phyloP scores from a whole-genome alignment of 306 rosid species.

The Sesbania bispinosa region DNA sequence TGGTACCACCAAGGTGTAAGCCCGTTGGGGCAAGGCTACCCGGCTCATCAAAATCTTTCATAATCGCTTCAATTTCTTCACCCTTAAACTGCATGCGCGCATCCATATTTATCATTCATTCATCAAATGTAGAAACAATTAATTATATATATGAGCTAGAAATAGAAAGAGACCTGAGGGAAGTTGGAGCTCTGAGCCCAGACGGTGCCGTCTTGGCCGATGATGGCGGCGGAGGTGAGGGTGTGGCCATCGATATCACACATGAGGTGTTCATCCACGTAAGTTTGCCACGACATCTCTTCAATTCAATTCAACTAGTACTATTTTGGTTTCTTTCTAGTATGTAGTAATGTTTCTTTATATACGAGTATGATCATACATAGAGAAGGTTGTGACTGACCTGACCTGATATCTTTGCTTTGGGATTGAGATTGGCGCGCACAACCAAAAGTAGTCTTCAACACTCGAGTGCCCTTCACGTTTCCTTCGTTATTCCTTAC shows the following conservation, averaged over 20 bases:
- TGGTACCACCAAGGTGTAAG: conserved; percentile 46
- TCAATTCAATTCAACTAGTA: not conserved
- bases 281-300: conserved; percentile 69
- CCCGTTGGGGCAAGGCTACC: conserved; percentile 61
- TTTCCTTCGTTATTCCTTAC: too few species aligned
- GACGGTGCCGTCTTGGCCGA: conserved; percentile 52
- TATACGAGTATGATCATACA: too few species aligned
- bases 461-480: too few species aligned
- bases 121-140: too few species aligned
- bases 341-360: too few species aligned
- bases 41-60: conserved; percentile 50
- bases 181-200: conserved; percentile 57
- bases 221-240: conserved; percentile 51
- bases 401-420: too few species aligned
- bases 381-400: too few species aligned
- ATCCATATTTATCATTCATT: too few species aligned
- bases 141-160: too few species aligned
- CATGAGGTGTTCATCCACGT: conserved; percentile 62
- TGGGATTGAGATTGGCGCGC: too few species aligned
- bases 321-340: too few species aligned
- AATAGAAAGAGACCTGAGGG: conserved; percentile 34
- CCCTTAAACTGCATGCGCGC: conserved; percentile 42
- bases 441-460: too few species aligned
- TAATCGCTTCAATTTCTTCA: conserved; percentile 43
- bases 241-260: conserved; percentile 53